Evolutionary conservation across 768 basidiomycete species (phyloP).

Genomic region (Agrocybe pediades): DNA sequence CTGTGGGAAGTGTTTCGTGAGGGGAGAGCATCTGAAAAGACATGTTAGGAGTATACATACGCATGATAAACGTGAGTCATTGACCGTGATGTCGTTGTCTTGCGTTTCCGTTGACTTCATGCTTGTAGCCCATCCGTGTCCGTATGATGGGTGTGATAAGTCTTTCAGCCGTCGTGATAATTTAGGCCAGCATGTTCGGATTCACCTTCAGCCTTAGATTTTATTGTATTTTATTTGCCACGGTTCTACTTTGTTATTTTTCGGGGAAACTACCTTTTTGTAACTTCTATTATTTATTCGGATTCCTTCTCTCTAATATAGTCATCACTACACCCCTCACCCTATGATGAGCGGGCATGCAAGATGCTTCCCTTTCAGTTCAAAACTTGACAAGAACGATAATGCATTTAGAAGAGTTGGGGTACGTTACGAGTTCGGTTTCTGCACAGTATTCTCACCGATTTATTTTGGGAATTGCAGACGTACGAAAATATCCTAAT

Average conservation of each 20-base stretch:
- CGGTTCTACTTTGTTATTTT: background rate
- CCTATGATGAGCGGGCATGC: too few species aligned
- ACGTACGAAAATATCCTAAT: too few species aligned
- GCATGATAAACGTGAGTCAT: constrained; percentile 74
- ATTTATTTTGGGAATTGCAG: too few species aligned
- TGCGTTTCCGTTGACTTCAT: background rate
- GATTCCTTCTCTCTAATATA: too few species aligned
- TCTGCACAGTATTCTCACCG: too few species aligned
- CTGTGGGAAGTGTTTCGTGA: constrained; percentile 78
- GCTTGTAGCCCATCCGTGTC: constrained; percentile 56
- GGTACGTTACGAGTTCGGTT: too few species aligned
- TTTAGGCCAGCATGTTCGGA: constrained; percentile 70
- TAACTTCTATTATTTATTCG: too few species aligned
- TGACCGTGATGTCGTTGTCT: background rate
- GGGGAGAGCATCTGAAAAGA: constrained; percentile 81
- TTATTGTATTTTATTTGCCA: background rate
- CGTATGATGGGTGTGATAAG: constrained; percentile 65
- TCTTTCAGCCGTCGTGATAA: constrained; percentile 78
- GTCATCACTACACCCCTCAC: too few species aligned
- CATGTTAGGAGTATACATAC: constrained; percentile 84
- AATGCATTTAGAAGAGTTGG: too few species aligned
- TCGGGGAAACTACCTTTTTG: background rate
- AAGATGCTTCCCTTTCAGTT: too few species aligned
- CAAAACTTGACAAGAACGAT: too few species aligned
- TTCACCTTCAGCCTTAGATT: constrained; percentile 47